These are phyloP conservation scores for Pichia membranifaciens DNA, from an alignment of 805 yeast species.

Conservation along the genomic window DNA sequence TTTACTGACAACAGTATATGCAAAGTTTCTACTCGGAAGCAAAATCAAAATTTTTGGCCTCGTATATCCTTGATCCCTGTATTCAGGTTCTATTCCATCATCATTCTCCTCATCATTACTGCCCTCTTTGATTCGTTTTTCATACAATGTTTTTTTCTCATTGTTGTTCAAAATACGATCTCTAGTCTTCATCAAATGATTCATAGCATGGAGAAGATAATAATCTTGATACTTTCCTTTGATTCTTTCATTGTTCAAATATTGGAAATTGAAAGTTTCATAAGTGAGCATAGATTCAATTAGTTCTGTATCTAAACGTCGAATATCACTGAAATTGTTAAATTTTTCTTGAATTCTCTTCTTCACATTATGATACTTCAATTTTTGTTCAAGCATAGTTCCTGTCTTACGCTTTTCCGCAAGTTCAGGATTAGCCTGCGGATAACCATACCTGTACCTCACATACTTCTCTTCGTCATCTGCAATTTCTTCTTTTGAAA, in stretches of 20 bases:
- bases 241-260: conserved; percentile 39
- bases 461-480: conserved; percentile 23
- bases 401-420: conserved; percentile 6
- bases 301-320: conserved; percentile 44
- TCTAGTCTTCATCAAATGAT: conserved; percentile 82
- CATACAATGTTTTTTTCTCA: conserved; percentile 42
- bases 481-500: conserved; percentile 19
- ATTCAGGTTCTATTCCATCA: conserved; percentile 43
- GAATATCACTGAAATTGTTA: conserved; percentile 24
- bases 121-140: conserved; percentile 34
- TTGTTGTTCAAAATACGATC: conserved; percentile 80
- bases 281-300: conserved; percentile 67
- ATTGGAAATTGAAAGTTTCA: conserved; percentile 58
- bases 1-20: conserved; percentile 60
- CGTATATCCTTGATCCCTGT: conserved; percentile 91
- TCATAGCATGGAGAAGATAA: conserved; percentile 65
- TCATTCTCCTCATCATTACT: conserved; percentile 18
- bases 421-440: conserved; percentile 4
- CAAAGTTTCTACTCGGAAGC: conserved; percentile 77
- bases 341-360: conserved; percentile 37
- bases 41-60: conserved; percentile 82
- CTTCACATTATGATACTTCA: conserved; percentile 39
- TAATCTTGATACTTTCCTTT: conserved; percentile 45
- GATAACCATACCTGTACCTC: conserved; percentile 29
- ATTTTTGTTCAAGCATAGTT: conserved; percentile 12